These are phyloP conservation scores for Pseudogymnoascus sp. DNA, from an alignment of 2,329 filamentous ascomycete species.

Conservation along the genomic window DNA sequence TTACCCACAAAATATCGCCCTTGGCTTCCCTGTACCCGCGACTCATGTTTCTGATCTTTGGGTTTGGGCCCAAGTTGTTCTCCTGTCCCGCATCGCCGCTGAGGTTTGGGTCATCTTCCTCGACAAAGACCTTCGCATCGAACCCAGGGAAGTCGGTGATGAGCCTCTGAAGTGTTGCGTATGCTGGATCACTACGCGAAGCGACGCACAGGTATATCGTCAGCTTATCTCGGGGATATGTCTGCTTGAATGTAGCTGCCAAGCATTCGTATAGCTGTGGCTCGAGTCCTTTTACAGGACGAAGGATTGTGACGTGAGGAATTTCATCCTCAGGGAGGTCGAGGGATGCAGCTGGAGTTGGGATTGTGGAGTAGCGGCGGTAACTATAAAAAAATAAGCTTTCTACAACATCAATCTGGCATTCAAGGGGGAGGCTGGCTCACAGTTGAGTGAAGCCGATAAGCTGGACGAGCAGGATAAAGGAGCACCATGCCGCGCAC, in stretches of 20 bases:
- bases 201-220: conserved; percentile 80
- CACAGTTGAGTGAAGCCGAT: conserved; percentile 54
- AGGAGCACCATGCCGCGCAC: conserved; percentile 47
- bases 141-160: conserved; percentile 65
- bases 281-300: conserved; percentile 89
- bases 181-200: conserved; percentile 67
- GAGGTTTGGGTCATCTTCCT: conserved; percentile 72
- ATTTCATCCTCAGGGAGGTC: conserved; percentile 47
- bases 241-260: conserved; percentile 74
- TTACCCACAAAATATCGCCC: conserved; percentile 85
- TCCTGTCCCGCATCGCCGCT: conserved; percentile 45
- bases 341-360: conserved; percentile 46
- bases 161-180: conserved; percentile 65
- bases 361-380: conserved; percentile 46
- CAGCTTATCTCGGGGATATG: conserved; percentile 70
- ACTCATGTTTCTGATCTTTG: conserved; percentile 97
- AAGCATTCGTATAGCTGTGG: conserved; percentile 88
- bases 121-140: conserved; percentile 69
- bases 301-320: conserved; percentile 83
- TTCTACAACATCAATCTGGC: conserved; percentile 7
- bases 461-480: conserved; percentile 48
- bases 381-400: conserved; percentile 37
- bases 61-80: conserved; percentile 77
- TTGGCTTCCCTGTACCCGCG: conserved; percentile 83
- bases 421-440: conserved; percentile 22